Conservation (phyloP, 2,329 filamentous ascomycete species). For the Neofusicoccum parvum region DNA sequence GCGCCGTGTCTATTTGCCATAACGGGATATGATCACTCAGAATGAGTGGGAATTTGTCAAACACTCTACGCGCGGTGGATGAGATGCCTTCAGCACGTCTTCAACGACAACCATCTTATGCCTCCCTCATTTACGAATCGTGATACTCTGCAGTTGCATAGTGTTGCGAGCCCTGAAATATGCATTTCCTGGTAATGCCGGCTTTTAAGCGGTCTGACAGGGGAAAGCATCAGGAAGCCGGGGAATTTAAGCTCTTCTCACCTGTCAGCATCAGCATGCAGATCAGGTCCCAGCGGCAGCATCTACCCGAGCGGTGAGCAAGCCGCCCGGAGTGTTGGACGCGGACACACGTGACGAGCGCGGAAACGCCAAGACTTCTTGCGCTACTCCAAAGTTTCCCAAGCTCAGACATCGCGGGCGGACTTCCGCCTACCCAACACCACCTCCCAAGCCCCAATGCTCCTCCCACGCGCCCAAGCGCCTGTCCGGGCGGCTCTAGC, state of each 20-base stretch:
- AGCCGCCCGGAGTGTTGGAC: not conserved
- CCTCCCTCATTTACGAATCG: not conserved
- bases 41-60: not conserved
- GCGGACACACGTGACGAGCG: no score
- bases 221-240: not conserved
- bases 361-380: not conserved
- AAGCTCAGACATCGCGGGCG: not conserved
- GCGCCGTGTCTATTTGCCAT: not conserved
- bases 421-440: not conserved
- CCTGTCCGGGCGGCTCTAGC: conserved; percentile 36
- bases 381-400: conserved; percentile 17
- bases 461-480: conserved; percentile 42
- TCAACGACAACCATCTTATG: not conserved
- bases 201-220: not conserved
- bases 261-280: conserved; percentile 4
- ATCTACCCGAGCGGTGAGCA: not conserved
- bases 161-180: not conserved
- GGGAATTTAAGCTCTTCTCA: not conserved
- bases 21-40: not conserved
- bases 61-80: not conserved
- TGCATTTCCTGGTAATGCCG: no score
- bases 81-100: not conserved
- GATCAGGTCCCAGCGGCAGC: conserved; percentile 1
- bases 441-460: conserved; percentile 29
- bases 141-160: not conserved